Evolutionary conservation across 805 yeast species (phyloP), one percentile per base, ranked within the genome.

Genomic region (Myxozyma sirexii): DNA sequence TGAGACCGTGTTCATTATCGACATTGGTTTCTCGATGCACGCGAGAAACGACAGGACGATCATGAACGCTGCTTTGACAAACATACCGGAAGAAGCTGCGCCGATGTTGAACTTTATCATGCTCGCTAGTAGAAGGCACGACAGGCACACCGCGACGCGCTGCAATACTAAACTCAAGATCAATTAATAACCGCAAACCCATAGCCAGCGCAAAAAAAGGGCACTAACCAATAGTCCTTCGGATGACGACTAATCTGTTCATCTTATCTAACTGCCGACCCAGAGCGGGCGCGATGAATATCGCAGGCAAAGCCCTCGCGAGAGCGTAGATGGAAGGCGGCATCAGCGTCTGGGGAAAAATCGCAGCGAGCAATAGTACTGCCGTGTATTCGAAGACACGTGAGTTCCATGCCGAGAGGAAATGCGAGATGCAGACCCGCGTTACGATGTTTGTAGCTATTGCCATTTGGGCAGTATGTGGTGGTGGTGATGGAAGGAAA

Each of bases 301-400:
- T 72, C 3, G 68, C 72, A 4, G 75, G 57, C 15, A 67, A 33
- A 2, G 74, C 65, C 4, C 77, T 68, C 23, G 64, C 57, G 15
- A 76, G 58, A 1, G 78, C 74, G 58, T 74, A 76, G 31, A 75
- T 35, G 3, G 79, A 76, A 24, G 74, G 67, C 13, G 76, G 77
- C 23, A 70, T 57, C 23, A 76, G 66, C 15, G 72, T 72, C 1
- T 71, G 72, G 0, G 77, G 77, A 58, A 65, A 76, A 38, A 75
- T 56, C 29, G 69, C 66, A 27, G 76, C 74, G 35, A 76, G 70
- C 48, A 74, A 71, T 13, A 76, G 59, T 12, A 72, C 72, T 5
- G 76, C 71, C 15, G 76, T 77, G 64, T 69, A 77, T 60, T 76
- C 77, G 64, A 76, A 76, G n/a, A 72, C 69, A 7, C 79, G 68